These are phyloP conservation scores for Martiniozyma asiatica DNA, from an alignment of 1,139 yeast species.

Conservation along the genomic window DNA sequence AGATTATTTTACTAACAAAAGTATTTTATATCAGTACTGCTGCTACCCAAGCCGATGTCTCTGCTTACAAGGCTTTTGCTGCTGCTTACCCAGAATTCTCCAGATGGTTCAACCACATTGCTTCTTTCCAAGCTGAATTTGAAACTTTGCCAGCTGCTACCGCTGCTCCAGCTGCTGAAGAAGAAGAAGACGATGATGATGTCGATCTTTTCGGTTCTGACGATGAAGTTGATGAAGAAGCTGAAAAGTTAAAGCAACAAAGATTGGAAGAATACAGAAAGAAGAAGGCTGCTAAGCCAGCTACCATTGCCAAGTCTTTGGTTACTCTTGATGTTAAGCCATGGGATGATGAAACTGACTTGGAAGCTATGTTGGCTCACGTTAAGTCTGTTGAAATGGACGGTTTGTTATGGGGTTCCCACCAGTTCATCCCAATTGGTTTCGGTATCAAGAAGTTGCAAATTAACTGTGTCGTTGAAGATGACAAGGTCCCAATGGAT, in stretches of 20 bases:
- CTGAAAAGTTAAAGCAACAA: conserved; percentile 93
- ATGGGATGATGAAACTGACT: conserved; percentile 98
- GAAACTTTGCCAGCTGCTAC: conserved; percentile 72
- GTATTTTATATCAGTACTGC: conserved; percentile 38
- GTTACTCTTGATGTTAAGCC: conserved; percentile 97
- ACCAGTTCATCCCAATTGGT: conserved; percentile 93
- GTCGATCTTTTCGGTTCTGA: conserved; percentile 92
- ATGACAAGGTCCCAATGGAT: conserved; percentile 85
- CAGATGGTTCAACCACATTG: conserved; percentile 98
- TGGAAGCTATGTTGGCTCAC: conserved; percentile 75
- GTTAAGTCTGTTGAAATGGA: conserved; percentile 79
- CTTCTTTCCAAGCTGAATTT: conserved; percentile 81
- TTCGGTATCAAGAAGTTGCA: conserved; percentile 99
- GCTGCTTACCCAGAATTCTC: conserved; percentile 84
- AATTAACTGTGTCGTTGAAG: conserved; percentile 97
- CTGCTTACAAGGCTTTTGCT: conserved; percentile 92
- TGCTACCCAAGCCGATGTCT: conserved; percentile 93
- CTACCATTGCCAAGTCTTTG: conserved; percentile 96
- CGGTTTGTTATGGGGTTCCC: conserved; percentile 98
- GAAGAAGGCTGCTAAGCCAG: conserved; percentile 94
- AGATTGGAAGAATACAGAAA: conserved; percentile 97
- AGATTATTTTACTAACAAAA: conserved; percentile 2
- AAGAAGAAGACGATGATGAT: conserved; percentile 72
- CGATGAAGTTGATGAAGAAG: conserved; percentile 91
- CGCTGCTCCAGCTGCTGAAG: conserved; percentile 43